phyloP scores from a whole-genome alignment of 139 green algal species.

The Micractinium sp. region DNA sequence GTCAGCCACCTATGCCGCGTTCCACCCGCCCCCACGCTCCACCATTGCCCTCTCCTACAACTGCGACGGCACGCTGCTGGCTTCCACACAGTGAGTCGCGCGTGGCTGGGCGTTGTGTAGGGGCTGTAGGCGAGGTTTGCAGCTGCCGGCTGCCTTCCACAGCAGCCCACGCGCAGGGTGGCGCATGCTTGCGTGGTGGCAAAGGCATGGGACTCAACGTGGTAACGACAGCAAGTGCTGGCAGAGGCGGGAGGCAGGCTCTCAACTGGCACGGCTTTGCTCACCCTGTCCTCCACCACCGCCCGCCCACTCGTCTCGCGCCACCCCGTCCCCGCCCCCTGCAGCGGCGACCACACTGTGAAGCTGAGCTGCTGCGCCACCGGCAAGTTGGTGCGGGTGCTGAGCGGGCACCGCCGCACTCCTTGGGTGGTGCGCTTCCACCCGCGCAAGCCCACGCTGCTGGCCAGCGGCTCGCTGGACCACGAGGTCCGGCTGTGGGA shows the following conservation, averaged over 20 bases:
- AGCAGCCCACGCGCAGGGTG: too few species aligned
- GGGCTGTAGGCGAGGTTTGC: too few species aligned
- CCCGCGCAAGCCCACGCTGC: constrained; percentile 62
- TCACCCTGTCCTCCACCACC: too few species aligned
- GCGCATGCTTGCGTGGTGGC: too few species aligned
- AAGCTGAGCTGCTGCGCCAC: constrained; percentile 82
- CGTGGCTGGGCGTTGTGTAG: too few species aligned
- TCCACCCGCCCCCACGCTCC: constrained; percentile 85
- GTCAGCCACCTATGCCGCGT: constrained; percentile 40
- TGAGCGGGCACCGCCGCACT: constrained; percentile 84
- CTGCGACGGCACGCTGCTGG: constrained; percentile 79
- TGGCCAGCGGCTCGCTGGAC: constrained; percentile 89
- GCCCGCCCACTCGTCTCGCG: too few species aligned
- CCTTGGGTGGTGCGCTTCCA: constrained; percentile 95
- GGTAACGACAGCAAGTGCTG: background rate
- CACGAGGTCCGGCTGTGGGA: constrained; percentile 88
- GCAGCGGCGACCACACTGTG: constrained; percentile 93
- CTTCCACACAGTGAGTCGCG: constrained; percentile 83
- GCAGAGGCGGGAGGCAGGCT: background rate
- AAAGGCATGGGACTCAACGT: too few species aligned
- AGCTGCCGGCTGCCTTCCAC: too few species aligned
- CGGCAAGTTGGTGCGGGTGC: constrained; percentile 56
- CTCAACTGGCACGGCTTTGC: too few species aligned
- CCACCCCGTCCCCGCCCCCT: background rate
- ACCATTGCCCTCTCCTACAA: constrained; percentile 90